Conservation (phyloP, 441 rosid genomes). For the Breynia disticha region DNA sequence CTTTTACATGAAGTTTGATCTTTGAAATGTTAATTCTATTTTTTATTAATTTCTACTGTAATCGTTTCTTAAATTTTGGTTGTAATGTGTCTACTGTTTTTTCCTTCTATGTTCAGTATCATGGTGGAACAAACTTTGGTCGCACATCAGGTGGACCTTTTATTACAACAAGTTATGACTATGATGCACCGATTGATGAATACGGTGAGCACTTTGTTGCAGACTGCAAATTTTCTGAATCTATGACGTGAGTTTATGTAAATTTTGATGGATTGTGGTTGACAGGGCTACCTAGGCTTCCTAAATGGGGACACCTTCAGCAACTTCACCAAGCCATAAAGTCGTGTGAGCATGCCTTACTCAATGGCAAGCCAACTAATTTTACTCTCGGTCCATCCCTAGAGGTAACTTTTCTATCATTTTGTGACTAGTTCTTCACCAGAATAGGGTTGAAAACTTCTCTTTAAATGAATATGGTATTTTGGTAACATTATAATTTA, state of each 20-base stretch:
- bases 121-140: constrained; percentile 95
- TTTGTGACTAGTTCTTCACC: not conserved
- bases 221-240: not conserved
- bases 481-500: too few relatives aligned
- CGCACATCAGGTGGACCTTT: constrained; percentile 96
- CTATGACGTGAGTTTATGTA: not conserved
- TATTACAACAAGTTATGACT: constrained; percentile 94
- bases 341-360: constrained; percentile 57
- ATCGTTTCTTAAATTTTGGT: too few relatives aligned
- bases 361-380: constrained; percentile 40
- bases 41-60: not conserved
- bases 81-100: not conserved
- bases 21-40: not conserved
- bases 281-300: constrained; percentile 77
- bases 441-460: too few relatives aligned
- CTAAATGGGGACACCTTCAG: constrained; percentile 95
- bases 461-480: not conserved
- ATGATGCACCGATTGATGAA: constrained; percentile 97
- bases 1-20: not conserved
- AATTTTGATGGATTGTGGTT: constrained; percentile 15
- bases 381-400: constrained; percentile 54
- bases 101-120: constrained; percentile 45
- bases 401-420: constrained; percentile 41
- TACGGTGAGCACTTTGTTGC: constrained; percentile 46
- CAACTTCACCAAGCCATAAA: constrained; percentile 78